Base-by-base conservation (phyloP, 805 yeast species). In the Vanderwaltozyma yarrowii region DNA sequence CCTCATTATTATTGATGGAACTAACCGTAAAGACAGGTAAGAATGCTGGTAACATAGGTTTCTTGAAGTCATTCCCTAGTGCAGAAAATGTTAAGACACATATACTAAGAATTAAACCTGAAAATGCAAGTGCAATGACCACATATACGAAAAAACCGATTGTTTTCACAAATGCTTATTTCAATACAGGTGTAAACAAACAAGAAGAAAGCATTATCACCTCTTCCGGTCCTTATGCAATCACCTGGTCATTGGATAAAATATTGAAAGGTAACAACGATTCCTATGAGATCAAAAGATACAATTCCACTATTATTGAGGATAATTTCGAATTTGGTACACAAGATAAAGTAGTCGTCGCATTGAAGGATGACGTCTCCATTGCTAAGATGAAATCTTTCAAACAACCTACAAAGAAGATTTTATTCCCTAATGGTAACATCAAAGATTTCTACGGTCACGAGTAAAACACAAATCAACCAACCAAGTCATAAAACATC, bases 251-350 rank as follows among this genome's bases (percentile, higher is more conserved):
- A 11, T 58, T 87, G 53, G 69, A 65, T 46, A 74, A 77, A 43
- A 66, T 81, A 12, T 54, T 79, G 31, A 62, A 64, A 32, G 74
- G 76, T 39, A 74, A 71, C 39, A 60, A 60, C 31, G 69, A 66
- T 19, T 71, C 81, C 6, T 84, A 83, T 55, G 61, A 69, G 35
- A 77, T 88, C 54, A 78, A 74, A 56, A 67, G 74, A 39, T 80
- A 80, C 54, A 61, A 67, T 17, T 71, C 72, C 31, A 62, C 71
- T 31, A 76, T 86, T 42, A 73, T 83, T 38, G 85, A 81, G 30
- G 89, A 84, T 50, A 80, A 80, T 53, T 87, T 86, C 71, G 73
- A 73, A 52, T 83, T 74, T 55, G 86, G 85, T 19, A 71, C 83
- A 15, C 78, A 77, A 45, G 70, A 73, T 49, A 75, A 79, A 37